A percentile compares a stretch with the other conserved stretches of the same genome.
Evolutionary conservation across 257 asterid genomes (phyloP).

Genomic region (Solanum bulbocastanum): DNA sequence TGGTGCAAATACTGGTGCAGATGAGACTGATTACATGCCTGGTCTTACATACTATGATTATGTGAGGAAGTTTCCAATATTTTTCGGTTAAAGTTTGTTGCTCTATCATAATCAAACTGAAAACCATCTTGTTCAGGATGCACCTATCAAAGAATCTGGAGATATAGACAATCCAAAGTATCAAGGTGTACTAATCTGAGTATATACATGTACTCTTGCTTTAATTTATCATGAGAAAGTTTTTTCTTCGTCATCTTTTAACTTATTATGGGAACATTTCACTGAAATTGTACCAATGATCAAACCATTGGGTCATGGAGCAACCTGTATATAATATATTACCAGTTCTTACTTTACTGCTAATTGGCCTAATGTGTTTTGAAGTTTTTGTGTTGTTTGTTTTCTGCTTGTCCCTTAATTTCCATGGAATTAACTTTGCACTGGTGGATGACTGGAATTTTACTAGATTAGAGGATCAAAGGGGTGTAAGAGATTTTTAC

Average conservation of each 20-base stretch:
- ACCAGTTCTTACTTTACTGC: neutral
- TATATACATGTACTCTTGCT: neutral
- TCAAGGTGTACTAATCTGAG: conserved; percentile 35
- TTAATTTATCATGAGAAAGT: neutral
- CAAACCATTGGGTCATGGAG: neutral
- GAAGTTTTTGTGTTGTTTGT: neutral
- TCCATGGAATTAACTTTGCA: neutral
- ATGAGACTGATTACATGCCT: conserved; percentile 70
- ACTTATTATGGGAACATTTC: neutral
- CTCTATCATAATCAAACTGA: neutral
- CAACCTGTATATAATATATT: neutral
- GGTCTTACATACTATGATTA: conserved; percentile 97
- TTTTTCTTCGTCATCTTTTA: neutral
- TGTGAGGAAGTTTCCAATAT: conserved; percentile 39
- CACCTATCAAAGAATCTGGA: conserved; percentile 94
- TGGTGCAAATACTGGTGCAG: conserved; percentile 86
- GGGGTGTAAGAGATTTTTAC: neutral
- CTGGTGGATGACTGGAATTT: neutral
- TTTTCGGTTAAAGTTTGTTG: neutral
- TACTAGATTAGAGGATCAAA: neutral
- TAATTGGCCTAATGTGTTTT: neutral
- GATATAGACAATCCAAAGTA: conserved; percentile 77
- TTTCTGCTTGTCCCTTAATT: neutral
- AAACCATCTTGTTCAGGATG: conserved; percentile 48
- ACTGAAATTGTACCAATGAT: neutral